phyloP scores from a whole-genome alignment of 257 asterid genomes.

The Buddleja alternifolia region DNA sequence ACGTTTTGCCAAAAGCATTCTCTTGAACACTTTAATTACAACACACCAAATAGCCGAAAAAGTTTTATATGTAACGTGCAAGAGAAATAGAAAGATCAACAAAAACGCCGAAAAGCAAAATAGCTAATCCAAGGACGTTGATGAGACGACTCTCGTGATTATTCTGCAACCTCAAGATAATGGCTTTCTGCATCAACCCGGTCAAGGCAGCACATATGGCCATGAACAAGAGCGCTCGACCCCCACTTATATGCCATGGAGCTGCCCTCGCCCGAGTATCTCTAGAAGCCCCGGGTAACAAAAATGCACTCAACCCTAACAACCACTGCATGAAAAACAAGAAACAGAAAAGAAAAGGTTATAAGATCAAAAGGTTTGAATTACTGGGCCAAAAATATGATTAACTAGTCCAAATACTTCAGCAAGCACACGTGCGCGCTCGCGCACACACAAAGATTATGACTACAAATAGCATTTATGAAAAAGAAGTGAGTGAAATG shows the following conservation, averaged over 20 bases:
- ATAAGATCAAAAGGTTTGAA: background rate
- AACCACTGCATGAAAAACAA: constrained; percentile 51
- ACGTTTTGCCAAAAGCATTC: background rate
- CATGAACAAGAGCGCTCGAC: constrained; percentile 66
- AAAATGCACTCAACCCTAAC: constrained; percentile 47
- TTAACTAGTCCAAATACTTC: too few species aligned
- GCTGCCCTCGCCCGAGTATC: constrained; percentile 38
- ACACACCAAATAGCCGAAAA: background rate
- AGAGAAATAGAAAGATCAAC: constrained; percentile 71
- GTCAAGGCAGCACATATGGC: constrained; percentile 70
- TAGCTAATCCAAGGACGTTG: constrained; percentile 63
- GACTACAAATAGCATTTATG: too few species aligned
- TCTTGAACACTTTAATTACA: background rate
- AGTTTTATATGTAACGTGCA: constrained; percentile 41
- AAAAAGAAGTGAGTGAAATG: background rate
- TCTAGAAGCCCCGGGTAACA: constrained; percentile 43
- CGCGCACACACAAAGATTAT: too few species aligned
- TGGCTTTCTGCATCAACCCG: constrained; percentile 70
- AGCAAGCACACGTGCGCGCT: too few species aligned
- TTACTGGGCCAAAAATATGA: too few species aligned
- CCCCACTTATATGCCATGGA: constrained; percentile 65
- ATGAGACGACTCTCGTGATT: constrained; percentile 48
- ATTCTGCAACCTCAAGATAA: constrained; percentile 37
- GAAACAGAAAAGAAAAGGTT: background rate
- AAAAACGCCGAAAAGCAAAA: constrained; percentile 66